These are phyloP conservation scores for Trichoderma parareesei DNA, from an alignment of 495 filamentous ascomycete genomes.

Conservation along the genomic window DNA sequence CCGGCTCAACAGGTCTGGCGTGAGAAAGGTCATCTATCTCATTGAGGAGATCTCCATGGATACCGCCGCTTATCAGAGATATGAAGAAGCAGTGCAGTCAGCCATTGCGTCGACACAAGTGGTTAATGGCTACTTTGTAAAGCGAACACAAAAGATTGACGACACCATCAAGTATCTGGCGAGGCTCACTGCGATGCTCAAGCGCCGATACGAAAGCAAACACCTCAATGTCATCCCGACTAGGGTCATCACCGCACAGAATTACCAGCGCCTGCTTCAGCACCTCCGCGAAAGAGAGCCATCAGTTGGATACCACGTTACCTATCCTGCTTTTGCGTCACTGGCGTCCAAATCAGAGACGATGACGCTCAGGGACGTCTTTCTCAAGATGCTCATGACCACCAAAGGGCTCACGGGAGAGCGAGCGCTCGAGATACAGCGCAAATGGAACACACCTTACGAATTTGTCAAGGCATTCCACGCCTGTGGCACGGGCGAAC, in stretches of 20 bases:
- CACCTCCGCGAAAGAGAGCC: slow-evolving; percentile 43
- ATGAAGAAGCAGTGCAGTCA: slow-evolving; percentile 58
- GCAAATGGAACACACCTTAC: slow-evolving; percentile 62
- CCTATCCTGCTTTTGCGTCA: slow-evolving; percentile 62
- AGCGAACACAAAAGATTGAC: slow-evolving; percentile 66
- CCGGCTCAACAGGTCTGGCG: slow-evolving; percentile 59
- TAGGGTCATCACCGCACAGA: slow-evolving; percentile 54
- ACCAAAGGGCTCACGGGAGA: slow-evolving; percentile 69
- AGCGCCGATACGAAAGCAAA: slow-evolving; percentile 53
- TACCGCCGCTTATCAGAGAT: slow-evolving; percentile 37
- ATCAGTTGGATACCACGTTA: slow-evolving; percentile 51
- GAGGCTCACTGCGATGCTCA: slow-evolving; percentile 62
- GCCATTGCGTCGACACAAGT: slow-evolving; percentile 77
- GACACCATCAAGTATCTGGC: slow-evolving; percentile 75
- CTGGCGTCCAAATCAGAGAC: slow-evolving; percentile 67
- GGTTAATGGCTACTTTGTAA: slow-evolving; percentile 75
- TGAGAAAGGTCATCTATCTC: slow-evolving; percentile 73
- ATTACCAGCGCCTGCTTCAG: slow-evolving; percentile 59
- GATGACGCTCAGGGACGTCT: slow-evolving; percentile 67
- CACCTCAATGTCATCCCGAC: slow-evolving; percentile 55
- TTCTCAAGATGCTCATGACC: slow-evolving; percentile 84
- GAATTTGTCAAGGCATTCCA: slow-evolving; percentile 63
- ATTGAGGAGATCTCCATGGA: slow-evolving; percentile 63
- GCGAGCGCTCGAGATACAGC: slow-evolving; percentile 75
- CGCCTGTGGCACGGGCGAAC: slow-evolving; percentile 34